A percentile compares a stretch with the other conserved stretches of the same genome.
Conservation (phyloP, 148 eudicot species). For the Oxyria digyna region DNA sequence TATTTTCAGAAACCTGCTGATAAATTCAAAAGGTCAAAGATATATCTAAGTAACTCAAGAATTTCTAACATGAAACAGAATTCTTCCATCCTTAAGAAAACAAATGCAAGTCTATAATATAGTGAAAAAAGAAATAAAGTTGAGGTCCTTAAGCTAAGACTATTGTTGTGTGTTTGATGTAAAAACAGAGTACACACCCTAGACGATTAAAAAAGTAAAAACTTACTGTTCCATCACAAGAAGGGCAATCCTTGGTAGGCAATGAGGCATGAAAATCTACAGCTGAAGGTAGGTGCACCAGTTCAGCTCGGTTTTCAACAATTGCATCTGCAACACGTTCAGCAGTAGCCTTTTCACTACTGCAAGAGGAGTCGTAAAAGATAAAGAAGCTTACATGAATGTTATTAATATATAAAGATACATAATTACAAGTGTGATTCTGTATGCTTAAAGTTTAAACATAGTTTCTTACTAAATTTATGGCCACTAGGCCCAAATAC, state of each 20-base stretch:
- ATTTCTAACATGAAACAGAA: background rate
- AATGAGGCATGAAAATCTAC: constrained; percentile 55
- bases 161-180: background rate
- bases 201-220: background rate
- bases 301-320: constrained; percentile 72
- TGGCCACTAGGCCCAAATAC: background rate
- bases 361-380: constrained; percentile 16
- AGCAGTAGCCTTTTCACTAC: constrained; percentile 89
- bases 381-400: constrained; percentile 9
- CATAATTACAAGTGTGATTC: background rate
- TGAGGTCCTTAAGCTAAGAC: background rate
- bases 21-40: background rate
- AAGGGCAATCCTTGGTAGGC: constrained; percentile 78
- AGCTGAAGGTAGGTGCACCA: constrained; percentile 67
- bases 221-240: constrained; percentile 83
- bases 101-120: background rate
- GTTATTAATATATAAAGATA: background rate
- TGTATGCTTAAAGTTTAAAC: background rate
- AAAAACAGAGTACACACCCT: background rate
- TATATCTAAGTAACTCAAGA: background rate
- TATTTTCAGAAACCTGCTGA: background rate
- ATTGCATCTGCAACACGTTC: constrained; percentile 68
- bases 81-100: background rate
- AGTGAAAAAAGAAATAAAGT: background rate
- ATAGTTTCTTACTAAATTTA: background rate